Evolutionary conservation across 2,329 filamentous ascomycete genomes (phyloP).

Genomic region (Venturia pyrina): DNA sequence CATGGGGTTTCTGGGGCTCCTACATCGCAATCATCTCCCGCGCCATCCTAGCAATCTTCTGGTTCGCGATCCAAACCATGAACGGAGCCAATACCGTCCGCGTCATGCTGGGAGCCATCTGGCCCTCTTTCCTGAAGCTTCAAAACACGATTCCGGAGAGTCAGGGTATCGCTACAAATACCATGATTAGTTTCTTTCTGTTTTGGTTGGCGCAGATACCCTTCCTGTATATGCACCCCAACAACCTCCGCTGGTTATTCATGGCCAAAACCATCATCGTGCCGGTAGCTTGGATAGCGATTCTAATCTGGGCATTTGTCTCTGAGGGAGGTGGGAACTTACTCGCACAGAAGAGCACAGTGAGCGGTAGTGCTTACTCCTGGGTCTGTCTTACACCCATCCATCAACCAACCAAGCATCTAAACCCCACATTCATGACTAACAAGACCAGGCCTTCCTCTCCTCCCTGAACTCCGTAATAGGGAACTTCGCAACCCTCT

Average conservation of each 20-base stretch:
- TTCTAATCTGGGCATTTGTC: slow-evolving; percentile 53
- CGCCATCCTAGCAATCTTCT: slow-evolving; percentile 46
- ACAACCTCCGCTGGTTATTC: slow-evolving; percentile 44
- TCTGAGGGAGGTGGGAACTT: slow-evolving; percentile 42
- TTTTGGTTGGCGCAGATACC: slow-evolving; percentile 47
- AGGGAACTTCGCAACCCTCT: slow-evolving; percentile 42
- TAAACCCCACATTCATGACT: neutral
- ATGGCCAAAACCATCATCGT: slow-evolving; percentile 37
- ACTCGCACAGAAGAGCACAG: slow-evolving; percentile 35
- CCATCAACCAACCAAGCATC: too few relatives aligned
- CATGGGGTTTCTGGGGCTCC: slow-evolving; percentile 48
- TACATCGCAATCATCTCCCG: slow-evolving; percentile 45
- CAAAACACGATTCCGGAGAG: slow-evolving; percentile 41
- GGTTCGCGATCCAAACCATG: slow-evolving; percentile 58
- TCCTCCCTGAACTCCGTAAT: slow-evolving; percentile 40
- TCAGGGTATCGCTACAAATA: slow-evolving; percentile 46
- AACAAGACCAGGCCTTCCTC: slow-evolving; percentile 26
- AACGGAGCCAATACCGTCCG: slow-evolving; percentile 47
- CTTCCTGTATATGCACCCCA: slow-evolving; percentile 46
- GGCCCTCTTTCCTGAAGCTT: slow-evolving; percentile 45
- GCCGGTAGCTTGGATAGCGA: slow-evolving; percentile 51
- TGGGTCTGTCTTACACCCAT: slow-evolving; percentile 28
- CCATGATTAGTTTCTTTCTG: slow-evolving; percentile 48
- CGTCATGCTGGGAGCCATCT: slow-evolving; percentile 44
- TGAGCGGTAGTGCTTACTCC: slow-evolving; percentile 41